Evolutionary conservation across 352 stramenopile genomes (phyloP).

Genomic region (Phytophthora europaea): DNA sequence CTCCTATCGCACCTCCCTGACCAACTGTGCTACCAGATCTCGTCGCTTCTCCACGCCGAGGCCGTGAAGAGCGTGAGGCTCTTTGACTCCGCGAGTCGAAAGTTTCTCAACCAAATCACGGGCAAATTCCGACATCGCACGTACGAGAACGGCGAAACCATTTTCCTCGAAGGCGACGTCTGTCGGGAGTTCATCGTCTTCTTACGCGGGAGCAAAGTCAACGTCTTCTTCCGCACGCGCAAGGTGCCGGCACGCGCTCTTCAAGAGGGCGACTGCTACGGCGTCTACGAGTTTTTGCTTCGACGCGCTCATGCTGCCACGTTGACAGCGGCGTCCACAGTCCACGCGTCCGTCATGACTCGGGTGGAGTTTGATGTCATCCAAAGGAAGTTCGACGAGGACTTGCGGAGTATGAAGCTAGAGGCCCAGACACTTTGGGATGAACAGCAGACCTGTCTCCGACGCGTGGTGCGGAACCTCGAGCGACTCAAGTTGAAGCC

Average conservation of each 20-base stretch:
- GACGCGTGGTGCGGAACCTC: slow-evolving; percentile 47
- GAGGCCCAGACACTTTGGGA: slow-evolving; percentile 45
- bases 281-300: slow-evolving; percentile 67
- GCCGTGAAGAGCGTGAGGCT: slow-evolving; percentile 53
- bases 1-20: slow-evolving; percentile 66
- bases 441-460: slow-evolving; percentile 40
- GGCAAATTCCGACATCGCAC: slow-evolving; percentile 72
- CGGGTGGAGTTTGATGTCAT: slow-evolving; percentile 67
- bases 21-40: slow-evolving; percentile 74
- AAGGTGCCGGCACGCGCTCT: slow-evolving; percentile 9
- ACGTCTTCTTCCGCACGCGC: slow-evolving; percentile 45
- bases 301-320: slow-evolving; percentile 46
- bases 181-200: slow-evolving; percentile 73
- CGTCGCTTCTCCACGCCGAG: slow-evolving; percentile 61
- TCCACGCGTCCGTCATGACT: slow-evolving; percentile 69
- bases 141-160: slow-evolving; percentile 70
- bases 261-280: slow-evolving; percentile 63
- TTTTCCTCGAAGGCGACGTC: slow-evolving; percentile 66
- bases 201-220: slow-evolving; percentile 49
- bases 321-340: slow-evolving; percentile 45
- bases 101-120: slow-evolving; percentile 77
- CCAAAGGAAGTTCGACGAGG: slow-evolving; percentile 58
- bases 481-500: slow-evolving; percentile 55
- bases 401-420: slow-evolving; percentile 49
- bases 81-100: slow-evolving; percentile 55